Conservation (phyloP, 768 basidiomycete species). For the Chlorophyllum brunneum region DNA sequence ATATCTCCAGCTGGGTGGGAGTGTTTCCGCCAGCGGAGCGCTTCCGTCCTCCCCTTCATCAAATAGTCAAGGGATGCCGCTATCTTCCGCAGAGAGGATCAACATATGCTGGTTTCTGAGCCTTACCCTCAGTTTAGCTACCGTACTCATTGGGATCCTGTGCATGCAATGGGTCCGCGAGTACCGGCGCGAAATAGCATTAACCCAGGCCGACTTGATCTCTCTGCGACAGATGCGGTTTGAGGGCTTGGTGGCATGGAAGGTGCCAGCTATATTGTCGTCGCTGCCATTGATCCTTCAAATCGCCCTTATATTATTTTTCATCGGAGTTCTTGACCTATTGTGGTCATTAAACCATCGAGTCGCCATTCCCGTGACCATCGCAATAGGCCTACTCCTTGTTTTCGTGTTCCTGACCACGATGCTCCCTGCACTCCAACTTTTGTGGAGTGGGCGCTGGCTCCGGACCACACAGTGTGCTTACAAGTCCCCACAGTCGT, state of each 20-base stretch:
- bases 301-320: slow-evolving; percentile 26
- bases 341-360: slow-evolving; percentile 21
- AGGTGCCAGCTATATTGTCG: slow-evolving; percentile 24
- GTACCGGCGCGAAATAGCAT: slow-evolving; percentile 15
- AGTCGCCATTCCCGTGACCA: slow-evolving; percentile 19
- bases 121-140: slow-evolving; percentile 17
- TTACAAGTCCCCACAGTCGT: slow-evolving; percentile 25
- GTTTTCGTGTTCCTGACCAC: slow-evolving; percentile 21
- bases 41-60: background rate
- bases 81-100: slow-evolving; percentile 5
- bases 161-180: slow-evolving; percentile 24
- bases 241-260: slow-evolving; percentile 25
- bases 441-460: background rate
- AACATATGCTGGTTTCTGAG: slow-evolving; percentile 21
- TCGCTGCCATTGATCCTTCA: slow-evolving; percentile 27
- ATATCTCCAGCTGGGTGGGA: background rate
- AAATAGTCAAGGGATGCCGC: background rate
- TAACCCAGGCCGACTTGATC: slow-evolving; percentile 11
- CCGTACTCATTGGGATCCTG: slow-evolving; percentile 18
- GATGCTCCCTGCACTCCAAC: slow-evolving; percentile 21
- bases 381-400: slow-evolving; percentile 18
- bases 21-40: background rate
- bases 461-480: slow-evolving; percentile 18
- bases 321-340: slow-evolving; percentile 24
- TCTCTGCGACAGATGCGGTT: slow-evolving; percentile 24